Percentiles rank a stretch among this genome's conserved stretches.
phyloP scores from a whole-genome alignment of 805 yeast species.

The Metschnikowia bowlesiae region DNA sequence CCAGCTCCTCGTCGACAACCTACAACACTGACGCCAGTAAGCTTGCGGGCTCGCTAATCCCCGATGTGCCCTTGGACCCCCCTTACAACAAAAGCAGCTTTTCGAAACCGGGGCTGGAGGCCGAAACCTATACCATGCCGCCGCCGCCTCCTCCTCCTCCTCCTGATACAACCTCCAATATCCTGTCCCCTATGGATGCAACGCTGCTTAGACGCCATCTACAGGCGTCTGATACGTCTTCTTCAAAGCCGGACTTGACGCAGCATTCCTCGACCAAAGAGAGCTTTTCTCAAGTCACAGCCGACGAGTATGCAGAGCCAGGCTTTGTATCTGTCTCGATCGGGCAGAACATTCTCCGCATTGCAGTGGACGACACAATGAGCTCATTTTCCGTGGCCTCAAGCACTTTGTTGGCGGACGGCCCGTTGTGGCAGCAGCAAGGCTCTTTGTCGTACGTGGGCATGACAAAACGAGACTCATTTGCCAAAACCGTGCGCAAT shows the following conservation, averaged over 20 bases:
- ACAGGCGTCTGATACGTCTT: not conserved
- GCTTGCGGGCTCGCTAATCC: not conserved
- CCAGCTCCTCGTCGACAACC: not conserved
- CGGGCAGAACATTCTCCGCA: slow-evolving; percentile 31
- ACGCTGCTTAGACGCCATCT: not conserved
- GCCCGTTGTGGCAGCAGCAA: slow-evolving; percentile 36
- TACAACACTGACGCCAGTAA: not conserved
- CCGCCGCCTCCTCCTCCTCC: not conserved
- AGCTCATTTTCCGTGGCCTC: slow-evolving; percentile 33
- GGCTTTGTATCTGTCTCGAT: slow-evolving; percentile 27
- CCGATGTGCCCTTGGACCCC: not conserved
- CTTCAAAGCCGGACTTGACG: slow-evolving; percentile 1
- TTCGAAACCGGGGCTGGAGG: not conserved
- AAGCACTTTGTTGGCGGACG: slow-evolving; percentile 32
- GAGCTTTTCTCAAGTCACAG: not conserved
- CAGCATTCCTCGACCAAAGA: slow-evolving; percentile 3
- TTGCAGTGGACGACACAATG: slow-evolving; percentile 32
- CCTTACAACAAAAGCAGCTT: not conserved
- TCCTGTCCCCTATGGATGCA: not conserved
- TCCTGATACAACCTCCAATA: not conserved
- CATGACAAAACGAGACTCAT: slow-evolving; percentile 37
- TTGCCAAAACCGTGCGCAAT: slow-evolving; percentile 32
- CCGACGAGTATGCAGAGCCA: not conserved
- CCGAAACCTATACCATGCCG: not conserved
- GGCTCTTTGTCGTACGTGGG: slow-evolving; percentile 39